phyloP scores from a whole-genome alignment of 2,329 filamentous ascomycete genomes.

The Spiromastix sp. region DNA sequence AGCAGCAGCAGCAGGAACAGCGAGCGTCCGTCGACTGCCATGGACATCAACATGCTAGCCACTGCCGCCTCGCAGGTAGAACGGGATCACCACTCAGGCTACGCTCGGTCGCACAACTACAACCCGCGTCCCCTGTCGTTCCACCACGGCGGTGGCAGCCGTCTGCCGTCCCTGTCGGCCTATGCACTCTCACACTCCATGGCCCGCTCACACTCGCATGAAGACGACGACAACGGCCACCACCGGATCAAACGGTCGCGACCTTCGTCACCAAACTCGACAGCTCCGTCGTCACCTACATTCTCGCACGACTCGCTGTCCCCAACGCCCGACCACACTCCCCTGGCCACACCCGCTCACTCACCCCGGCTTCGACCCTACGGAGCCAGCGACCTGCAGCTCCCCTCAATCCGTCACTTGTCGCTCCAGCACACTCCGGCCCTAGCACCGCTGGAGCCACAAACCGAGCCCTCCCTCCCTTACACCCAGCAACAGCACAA shows the following conservation, averaged over 20 bases:
- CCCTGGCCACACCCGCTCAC: conserved; percentile 90
- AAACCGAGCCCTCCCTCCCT: conserved; percentile 49
- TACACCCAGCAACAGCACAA: conserved; percentile 49
- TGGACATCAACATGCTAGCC: conserved; percentile 60
- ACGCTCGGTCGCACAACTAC: conserved; percentile 7
- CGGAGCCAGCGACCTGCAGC: conserved; percentile 59
- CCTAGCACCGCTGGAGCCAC: conserved; percentile 60
- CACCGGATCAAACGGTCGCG: conserved; percentile 77
- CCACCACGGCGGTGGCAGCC: conserved; percentile 40
- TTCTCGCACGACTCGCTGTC: conserved; percentile 94
- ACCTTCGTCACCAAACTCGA: conserved; percentile 90
- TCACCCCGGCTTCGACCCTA: conserved; percentile 82
- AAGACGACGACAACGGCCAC: conserved; percentile 68
- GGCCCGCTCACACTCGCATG: conserved; percentile 56
- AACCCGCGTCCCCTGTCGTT: conserved; percentile 40
- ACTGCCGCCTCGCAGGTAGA: conserved; percentile 58
- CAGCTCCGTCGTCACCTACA: conserved; percentile 87
- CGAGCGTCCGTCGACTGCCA: conserved; percentile 38
- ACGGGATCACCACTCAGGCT: conserved; percentile 42
- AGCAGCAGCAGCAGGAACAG: conserved; percentile 32
- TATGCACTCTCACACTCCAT: conserved; percentile 71
- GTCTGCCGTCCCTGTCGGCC: conserved; percentile 66
- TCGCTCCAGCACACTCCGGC: conserved; percentile 57
- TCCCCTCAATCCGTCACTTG: conserved; percentile 73
- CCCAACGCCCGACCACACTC: conserved; percentile 94